Percentiles rank a stretch among this genome's conserved stretches.
These are phyloP conservation scores for Backusella psychrophila DNA, from an alignment of 192 early-diverging fungal genomes.

Conservation along the genomic window DNA sequence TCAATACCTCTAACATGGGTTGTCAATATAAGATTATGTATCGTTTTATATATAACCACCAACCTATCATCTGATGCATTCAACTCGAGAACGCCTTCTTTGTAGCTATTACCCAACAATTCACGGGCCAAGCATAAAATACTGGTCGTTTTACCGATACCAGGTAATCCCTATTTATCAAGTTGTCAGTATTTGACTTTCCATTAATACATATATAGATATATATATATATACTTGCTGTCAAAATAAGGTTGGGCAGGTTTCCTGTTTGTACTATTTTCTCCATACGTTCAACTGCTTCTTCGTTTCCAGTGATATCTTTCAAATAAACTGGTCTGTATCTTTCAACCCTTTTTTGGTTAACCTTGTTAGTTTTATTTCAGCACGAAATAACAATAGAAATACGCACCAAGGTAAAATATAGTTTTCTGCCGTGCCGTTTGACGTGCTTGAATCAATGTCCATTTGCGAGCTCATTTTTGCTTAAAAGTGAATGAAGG, in stretches of 20 bases:
- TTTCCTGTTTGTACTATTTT: constrained; percentile 91
- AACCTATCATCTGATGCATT: constrained; percentile 98
- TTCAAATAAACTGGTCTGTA: constrained; percentile 83
- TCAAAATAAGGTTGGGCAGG: constrained; percentile 94
- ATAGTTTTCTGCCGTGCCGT: neutral
- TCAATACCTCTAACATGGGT: constrained; percentile 75
- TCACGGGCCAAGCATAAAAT: constrained; percentile 91
- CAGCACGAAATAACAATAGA: neutral
- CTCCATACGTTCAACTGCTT: constrained; percentile 81
- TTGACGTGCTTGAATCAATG: neutral
- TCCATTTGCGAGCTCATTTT: neutral
- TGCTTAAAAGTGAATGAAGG: neutral
- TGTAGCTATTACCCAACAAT: constrained; percentile 78
- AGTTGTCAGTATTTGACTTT: too few relatives aligned
- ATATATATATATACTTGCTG: too few relatives aligned
- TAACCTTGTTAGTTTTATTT: neutral
- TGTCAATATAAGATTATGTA: too few relatives aligned
- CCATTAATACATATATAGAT: too few relatives aligned
- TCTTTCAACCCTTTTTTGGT: constrained; percentile 78
- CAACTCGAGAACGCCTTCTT: constrained; percentile 94
- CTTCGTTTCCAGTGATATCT: constrained; percentile 94
- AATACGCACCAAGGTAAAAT: neutral
- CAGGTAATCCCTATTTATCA: constrained; percentile 72
- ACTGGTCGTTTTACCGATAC: constrained; percentile 97
- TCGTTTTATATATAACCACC: neutral